phyloP scores from a whole-genome alignment of 768 basidiomycete genomes.

The Ephemerocybe angulata region DNA sequence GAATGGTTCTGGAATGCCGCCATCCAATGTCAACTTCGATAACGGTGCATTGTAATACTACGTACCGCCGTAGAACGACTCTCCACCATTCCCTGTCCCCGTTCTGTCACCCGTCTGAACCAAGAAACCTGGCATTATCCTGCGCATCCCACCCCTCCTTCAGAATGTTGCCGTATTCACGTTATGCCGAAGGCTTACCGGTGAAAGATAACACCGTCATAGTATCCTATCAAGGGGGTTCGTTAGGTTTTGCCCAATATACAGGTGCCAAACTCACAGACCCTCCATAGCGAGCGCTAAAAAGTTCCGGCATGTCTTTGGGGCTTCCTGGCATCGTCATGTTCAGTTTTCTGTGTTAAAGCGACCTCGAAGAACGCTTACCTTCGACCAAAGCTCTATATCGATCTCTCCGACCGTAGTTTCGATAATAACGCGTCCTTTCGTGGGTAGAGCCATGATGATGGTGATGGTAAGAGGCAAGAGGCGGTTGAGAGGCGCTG shows the following conservation, averaged over 20 bases:
- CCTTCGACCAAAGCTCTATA: constrained; percentile 92
- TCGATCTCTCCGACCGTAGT: constrained; percentile 88
- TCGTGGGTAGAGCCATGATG: constrained; percentile 77
- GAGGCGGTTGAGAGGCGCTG: too few relatives aligned
- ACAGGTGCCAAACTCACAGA: constrained; percentile 37
- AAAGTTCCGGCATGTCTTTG: constrained; percentile 91
- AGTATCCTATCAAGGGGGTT: constrained; percentile 68
- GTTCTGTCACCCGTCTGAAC: constrained; percentile 95
- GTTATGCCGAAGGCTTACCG: too few relatives aligned
- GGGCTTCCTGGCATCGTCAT: constrained; percentile 64
- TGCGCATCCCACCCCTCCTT: constrained; percentile 21
- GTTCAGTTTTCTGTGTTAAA: neutral
- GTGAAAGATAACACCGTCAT: constrained; percentile 94
- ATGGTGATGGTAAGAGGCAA: neutral
- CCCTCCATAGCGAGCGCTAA: constrained; percentile 87
- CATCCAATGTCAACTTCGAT: neutral
- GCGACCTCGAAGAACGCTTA: constrained; percentile 27
- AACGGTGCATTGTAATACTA: neutral
- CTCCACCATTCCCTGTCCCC: constrained; percentile 87
- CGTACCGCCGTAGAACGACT: constrained; percentile 89
- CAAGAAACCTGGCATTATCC: constrained; percentile 87
- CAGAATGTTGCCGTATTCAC: too few relatives aligned
- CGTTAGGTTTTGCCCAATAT: constrained; percentile 14
- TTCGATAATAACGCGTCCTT: constrained; percentile 81
- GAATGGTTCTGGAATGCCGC: constrained; percentile 65